Evolutionary conservation across 176 grass and related monocot species (phyloP).

Genomic region (Thalia dealbata): DNA sequence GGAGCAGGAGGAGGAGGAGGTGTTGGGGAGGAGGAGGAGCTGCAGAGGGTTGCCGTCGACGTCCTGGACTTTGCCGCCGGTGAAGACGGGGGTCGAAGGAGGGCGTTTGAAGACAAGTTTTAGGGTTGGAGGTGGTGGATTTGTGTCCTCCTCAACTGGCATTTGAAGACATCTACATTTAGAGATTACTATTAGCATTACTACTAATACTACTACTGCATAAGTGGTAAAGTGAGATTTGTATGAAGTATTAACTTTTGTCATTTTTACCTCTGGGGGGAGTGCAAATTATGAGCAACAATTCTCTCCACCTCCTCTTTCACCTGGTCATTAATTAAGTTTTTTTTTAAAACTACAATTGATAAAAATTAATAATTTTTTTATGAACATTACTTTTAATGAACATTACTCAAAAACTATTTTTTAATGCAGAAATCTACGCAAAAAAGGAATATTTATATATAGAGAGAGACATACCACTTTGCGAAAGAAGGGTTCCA

Average conservation of each 20-base stretch:
- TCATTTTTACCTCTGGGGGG: constrained; percentile 35
- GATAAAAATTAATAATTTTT: no score
- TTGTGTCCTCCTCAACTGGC: not conserved
- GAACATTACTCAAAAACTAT: no score
- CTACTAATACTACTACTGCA: no score
- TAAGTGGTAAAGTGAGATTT: no score
- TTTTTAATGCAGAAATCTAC: no score
- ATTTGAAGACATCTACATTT: constrained; percentile 15
- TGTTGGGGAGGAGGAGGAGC: constrained; percentile 52
- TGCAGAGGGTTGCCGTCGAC: constrained; percentile 25
- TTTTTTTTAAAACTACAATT: no score
- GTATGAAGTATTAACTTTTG: no score
- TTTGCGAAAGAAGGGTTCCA: constrained; percentile 65
- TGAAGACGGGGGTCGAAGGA: constrained; percentile 50
- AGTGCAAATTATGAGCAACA: constrained; percentile 34
- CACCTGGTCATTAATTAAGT: constrained; percentile 31
- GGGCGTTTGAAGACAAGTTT: constrained; percentile 41
- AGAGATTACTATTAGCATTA: no score
- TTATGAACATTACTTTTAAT: no score
- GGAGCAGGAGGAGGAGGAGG: constrained; percentile 5
- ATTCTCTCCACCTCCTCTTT: constrained; percentile 68
- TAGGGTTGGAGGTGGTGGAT: constrained; percentile 7
- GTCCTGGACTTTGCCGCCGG: constrained; percentile 70
- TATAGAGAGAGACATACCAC: constrained; percentile 34
- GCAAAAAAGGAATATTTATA: no score